Base-by-base conservation (phyloP, 2,329 filamentous ascomycete genomes). In the Ramichloridium luteum region DNA sequence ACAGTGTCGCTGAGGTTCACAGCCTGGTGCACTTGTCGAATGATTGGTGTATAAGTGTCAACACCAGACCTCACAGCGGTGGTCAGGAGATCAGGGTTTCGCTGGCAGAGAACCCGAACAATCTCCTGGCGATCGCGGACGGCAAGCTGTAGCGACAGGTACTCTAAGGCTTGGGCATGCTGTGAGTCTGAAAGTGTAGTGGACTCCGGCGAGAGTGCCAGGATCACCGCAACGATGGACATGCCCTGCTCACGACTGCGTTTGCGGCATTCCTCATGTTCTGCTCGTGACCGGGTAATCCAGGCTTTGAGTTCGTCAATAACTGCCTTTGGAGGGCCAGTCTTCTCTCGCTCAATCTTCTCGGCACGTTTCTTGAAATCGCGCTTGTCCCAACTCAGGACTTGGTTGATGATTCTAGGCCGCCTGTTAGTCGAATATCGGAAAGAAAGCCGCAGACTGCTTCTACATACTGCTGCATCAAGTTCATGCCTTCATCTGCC, bases 401-500 rank as follows among this genome's bases (percentile, higher is more conserved):
- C 74, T 3, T 79, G 69, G 0, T 74, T 79, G 13, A 88, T 74
- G 40, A 90, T 85, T 26, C 77, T 77, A 49, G 28, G 2, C 4
- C 14, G 2, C 4, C 3, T 12, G 5, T 11, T 4, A 17, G n/a
- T 30, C n/a, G 10, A 11, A 13, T 5, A 25, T 38, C 10, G 34
- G 27, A 13, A 25, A 26, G 28, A 13, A 10, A 15, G 5, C 11
- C 4, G 3, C 14, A 13, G 5, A 14, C 13, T 16, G 22, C 8
- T 22, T 12, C 1, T 6, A 44, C 54, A 17, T 48, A 64, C 57
- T 68, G 65, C 54, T 88, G 81, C 42, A 90, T 54, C 6, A 88
- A 54, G 49, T 86, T 90, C 78, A 83, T 82, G 28, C 81, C 81
- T 43, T 85, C 79, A 39, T 83, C 74, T 1, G 76, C 70, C 28